These are phyloP conservation scores for Trypethelium eluteriae DNA, from an alignment of 495 filamentous ascomycete genomes.

Conservation along the genomic window DNA sequence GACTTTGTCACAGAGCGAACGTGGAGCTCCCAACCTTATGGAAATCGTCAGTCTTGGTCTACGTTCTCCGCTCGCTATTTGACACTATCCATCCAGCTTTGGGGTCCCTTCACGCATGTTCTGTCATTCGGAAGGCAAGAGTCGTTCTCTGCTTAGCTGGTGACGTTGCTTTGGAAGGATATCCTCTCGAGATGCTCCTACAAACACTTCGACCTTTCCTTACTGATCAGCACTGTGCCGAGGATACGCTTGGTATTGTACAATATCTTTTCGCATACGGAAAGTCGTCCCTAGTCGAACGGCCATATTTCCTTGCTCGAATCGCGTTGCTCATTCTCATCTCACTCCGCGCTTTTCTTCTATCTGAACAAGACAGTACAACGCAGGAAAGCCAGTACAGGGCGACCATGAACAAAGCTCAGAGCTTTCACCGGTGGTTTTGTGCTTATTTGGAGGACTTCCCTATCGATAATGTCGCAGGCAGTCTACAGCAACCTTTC, in stretches of 20 bases:
- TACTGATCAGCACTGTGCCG: constrained; percentile 75
- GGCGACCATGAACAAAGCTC: constrained; percentile 57
- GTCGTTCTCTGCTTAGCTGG: constrained; percentile 75
- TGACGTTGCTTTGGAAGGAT: constrained; percentile 57
- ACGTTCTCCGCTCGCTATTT: constrained; percentile 68
- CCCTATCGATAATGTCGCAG: not conserved
- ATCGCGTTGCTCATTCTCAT: constrained; percentile 67
- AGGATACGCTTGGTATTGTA: constrained; percentile 79
- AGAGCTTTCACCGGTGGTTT: constrained; percentile 66
- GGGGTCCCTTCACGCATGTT: constrained; percentile 77
- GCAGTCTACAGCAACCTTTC: constrained; percentile 41
- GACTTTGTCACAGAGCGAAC: constrained; percentile 62
- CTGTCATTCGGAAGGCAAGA: constrained; percentile 76
- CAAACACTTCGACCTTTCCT: constrained; percentile 73
- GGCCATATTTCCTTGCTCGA: constrained; percentile 69
- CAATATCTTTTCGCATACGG: constrained; percentile 76
- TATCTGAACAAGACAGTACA: constrained; percentile 56
- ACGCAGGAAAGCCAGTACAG: constrained; percentile 70
- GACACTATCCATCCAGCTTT: constrained; percentile 78
- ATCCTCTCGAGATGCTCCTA: constrained; percentile 87
- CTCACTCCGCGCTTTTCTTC: constrained; percentile 64
- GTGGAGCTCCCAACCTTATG: constrained; percentile 62
- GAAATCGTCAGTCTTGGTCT: constrained; percentile 65
- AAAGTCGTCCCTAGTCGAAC: constrained; percentile 50
- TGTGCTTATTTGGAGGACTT: constrained; percentile 52